These are phyloP conservation scores for Austroboletus eburneus DNA, from an alignment of 768 basidiomycete genomes.

Conservation along the genomic window DNA sequence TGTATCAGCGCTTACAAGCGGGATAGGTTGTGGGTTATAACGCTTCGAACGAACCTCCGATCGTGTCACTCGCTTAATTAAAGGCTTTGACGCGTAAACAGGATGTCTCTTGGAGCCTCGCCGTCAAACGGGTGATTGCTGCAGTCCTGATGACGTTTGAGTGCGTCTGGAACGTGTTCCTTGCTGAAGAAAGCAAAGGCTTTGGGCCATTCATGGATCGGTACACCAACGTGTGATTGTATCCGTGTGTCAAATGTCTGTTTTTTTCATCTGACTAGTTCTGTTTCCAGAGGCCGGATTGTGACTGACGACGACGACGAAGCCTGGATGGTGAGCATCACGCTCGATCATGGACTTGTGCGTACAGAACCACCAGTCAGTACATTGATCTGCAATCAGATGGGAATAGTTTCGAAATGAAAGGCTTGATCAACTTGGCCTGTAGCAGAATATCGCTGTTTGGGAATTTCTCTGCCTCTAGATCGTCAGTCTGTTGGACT, in stretches of 20 bases:
- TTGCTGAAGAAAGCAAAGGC: constrained; percentile 46
- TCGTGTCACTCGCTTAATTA: constrained; percentile 76
- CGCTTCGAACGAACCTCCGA: constrained; percentile 75
- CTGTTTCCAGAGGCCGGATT: constrained; percentile 60
- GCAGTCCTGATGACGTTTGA: constrained; percentile 75
- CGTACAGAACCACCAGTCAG: constrained; percentile 57
- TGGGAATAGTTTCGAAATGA: constrained; percentile 96
- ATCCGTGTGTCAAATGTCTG: constrained; percentile 61
- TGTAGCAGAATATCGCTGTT: too few species aligned
- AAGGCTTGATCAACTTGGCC: constrained; percentile 76
- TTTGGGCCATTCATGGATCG: constrained; percentile 79
- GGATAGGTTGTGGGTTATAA: constrained; percentile 85
- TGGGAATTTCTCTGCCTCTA: too few species aligned
- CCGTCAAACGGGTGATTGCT: constrained; percentile 73
- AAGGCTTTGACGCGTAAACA: constrained; percentile 29
- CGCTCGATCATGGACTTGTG: constrained; percentile 81
- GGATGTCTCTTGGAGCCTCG: constrained; percentile 33
- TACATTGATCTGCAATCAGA: constrained; percentile 95
- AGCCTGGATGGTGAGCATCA: constrained; percentile 83
- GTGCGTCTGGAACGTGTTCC: constrained; percentile 69
- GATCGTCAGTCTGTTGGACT: too few species aligned
- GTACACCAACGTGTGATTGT: constrained; percentile 84
- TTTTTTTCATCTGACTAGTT: not conserved
- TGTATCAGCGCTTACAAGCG: constrained; percentile 2
- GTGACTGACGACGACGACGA: constrained; percentile 75